phyloP scores from a whole-genome alignment of 345 rosid genomes.

The Arabidopsis arenosa region DNA sequence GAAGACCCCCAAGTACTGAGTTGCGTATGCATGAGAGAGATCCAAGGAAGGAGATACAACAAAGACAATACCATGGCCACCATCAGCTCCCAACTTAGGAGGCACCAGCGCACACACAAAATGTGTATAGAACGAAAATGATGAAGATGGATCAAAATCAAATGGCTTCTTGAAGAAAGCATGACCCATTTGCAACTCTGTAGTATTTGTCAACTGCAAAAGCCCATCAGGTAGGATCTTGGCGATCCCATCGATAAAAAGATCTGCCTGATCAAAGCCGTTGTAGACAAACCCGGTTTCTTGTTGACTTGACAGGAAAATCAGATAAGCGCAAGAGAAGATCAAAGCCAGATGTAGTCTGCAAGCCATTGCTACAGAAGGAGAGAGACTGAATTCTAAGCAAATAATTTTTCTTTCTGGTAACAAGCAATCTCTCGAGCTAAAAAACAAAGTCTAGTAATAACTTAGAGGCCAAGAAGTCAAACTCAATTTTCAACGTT shows the following conservation, averaged over 20 bases:
- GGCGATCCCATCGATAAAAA: slow-evolving; percentile 45
- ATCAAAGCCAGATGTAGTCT: slow-evolving; percentile 22
- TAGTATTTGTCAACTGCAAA: slow-evolving; percentile 54
- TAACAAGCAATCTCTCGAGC: slow-evolving; percentile 2
- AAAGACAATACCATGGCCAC: slow-evolving; percentile 54
- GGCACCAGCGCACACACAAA: slow-evolving; percentile 53
- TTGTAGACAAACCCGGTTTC: slow-evolving; percentile 47
- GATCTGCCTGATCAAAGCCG: slow-evolving; percentile 45
- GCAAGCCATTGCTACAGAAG: slow-evolving; percentile 12
- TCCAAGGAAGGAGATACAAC: slow-evolving; percentile 46
- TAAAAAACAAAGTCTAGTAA: not conserved
- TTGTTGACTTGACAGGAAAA: slow-evolving; percentile 36
- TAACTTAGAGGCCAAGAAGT: not conserved
- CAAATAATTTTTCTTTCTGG: not conserved
- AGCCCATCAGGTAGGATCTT: slow-evolving; percentile 49
- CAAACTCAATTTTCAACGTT: slow-evolving; percentile 14
- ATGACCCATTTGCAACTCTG: slow-evolving; percentile 45
- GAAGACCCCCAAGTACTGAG: slow-evolving; percentile 54
- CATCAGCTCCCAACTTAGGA: slow-evolving; percentile 8
- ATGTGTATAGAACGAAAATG: slow-evolving; percentile 44
- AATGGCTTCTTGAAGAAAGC: slow-evolving; percentile 54
- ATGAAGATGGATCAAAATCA: slow-evolving; percentile 34
- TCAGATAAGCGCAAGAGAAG: slow-evolving; percentile 15
- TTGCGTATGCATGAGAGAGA: slow-evolving; percentile 12
- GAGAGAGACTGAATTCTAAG: not conserved